phyloP scores from a whole-genome alignment of 352 stramenopile genomes.

The Globisporangium nagaii region DNA sequence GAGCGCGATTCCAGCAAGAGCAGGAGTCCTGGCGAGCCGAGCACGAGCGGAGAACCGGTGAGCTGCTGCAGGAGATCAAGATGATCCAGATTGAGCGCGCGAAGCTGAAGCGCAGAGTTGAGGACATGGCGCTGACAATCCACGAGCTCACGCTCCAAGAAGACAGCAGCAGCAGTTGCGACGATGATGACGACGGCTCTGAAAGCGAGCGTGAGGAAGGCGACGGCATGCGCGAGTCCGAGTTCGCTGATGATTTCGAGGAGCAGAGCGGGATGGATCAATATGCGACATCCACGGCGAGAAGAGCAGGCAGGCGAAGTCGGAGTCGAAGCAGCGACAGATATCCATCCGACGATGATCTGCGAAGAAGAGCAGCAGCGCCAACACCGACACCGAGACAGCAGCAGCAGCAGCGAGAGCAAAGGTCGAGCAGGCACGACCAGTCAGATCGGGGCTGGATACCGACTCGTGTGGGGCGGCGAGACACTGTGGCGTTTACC shows the following conservation, averaged over 20 bases:
- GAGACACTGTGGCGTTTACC: background rate
- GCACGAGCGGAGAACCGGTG: slow-evolving; percentile 23
- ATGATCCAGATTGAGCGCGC: slow-evolving; percentile 31
- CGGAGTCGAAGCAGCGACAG: background rate
- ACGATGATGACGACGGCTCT: background rate
- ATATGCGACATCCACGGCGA: background rate
- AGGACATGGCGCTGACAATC: slow-evolving; percentile 69
- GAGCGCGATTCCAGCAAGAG: slow-evolving; percentile 17
- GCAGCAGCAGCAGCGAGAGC: background rate
- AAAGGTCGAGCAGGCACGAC: background rate
- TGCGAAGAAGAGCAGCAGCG: background rate
- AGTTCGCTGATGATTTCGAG: background rate
- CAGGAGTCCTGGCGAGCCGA: slow-evolving; percentile 21
- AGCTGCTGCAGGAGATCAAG: slow-evolving; percentile 39
- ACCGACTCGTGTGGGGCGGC: background rate
- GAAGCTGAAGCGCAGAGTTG: slow-evolving; percentile 36
- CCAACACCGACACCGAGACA: background rate
- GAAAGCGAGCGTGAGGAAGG: slow-evolving; percentile 25
- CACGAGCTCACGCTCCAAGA: slow-evolving; percentile 77
- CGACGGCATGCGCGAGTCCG: slow-evolving; percentile 11
- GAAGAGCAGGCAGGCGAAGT: background rate
- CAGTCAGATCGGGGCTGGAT: background rate
- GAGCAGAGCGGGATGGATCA: background rate
- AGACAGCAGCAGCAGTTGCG: slow-evolving; percentile 15
- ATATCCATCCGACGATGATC: background rate